Conservation (phyloP, 352 stramenopile species). For the Phytophthora litchii region DNA sequence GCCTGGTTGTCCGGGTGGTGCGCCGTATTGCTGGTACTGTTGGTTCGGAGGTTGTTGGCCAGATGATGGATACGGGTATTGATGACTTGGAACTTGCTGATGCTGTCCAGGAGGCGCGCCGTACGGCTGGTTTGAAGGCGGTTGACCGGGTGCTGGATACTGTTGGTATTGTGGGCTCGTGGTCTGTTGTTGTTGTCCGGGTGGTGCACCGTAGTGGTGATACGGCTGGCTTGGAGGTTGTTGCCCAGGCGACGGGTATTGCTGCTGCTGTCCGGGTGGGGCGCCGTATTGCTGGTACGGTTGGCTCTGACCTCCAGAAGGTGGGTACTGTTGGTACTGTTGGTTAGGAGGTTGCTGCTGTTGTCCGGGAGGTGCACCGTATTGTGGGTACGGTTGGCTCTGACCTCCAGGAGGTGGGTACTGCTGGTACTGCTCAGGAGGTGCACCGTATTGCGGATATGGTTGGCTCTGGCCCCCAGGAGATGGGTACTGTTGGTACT, state of each 20-base stretch:
- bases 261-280: neutral
- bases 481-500: neutral
- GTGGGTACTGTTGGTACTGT: conserved; percentile 29
- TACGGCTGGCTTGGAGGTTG: conserved; percentile 6
- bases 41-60: conserved; percentile 11
- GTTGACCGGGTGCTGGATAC: neutral
- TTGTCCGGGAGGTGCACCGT: conserved; percentile 19
- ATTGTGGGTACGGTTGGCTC: conserved; percentile 31
- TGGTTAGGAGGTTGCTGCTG: conserved; percentile 23
- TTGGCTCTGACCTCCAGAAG: conserved; percentile 5
- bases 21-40: conserved; percentile 12
- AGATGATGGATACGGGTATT: conserved; percentile 12
- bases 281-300: conserved; percentile 10
- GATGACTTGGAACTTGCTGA: conserved; percentile 13
- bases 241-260: too few species aligned
- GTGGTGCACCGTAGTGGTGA: neutral
- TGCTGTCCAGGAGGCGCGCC: neutral
- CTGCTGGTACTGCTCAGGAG: conserved; percentile 9
- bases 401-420: conserved; percentile 8
- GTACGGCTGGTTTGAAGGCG: neutral
- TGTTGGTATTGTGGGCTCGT: conserved; percentile 3
- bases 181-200: conserved; percentile 10
- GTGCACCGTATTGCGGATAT: conserved; percentile 5
- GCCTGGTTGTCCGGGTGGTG: conserved; percentile 26
- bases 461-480: conserved; percentile 5